Base-by-base conservation (phyloP, 805 yeast species). In the Ogataea minuta region DNA sequence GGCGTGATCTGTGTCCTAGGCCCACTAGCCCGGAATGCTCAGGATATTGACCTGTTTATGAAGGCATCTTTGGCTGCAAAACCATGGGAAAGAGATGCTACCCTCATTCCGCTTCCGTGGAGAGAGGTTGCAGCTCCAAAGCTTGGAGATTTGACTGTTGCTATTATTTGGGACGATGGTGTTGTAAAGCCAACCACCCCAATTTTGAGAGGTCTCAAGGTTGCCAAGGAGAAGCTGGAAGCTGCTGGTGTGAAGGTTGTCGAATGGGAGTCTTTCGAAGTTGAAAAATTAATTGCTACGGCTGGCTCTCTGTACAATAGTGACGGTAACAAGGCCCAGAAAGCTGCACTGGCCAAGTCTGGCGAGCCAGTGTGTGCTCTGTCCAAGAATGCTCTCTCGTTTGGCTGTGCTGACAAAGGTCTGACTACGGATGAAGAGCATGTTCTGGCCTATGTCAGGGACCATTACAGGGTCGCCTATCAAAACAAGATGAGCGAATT, bases 331-430 rank as follows among this genome's bases (percentile, higher is more conserved):
- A 58, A 63, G 39, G 72, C 64, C 37, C 78, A 77, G 47, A 63
- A 68, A 27, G 61, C 63, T 28, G 52, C 70, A 27, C 60, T 84
- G 40, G 63, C 67, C 3, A 66, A 54, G 3, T 76, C 84, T 14
- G 89, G 90, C 27, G 90, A 85, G 54, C 89, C 89, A 19, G 54
- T 79, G 36, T 53, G 60, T 4, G 73, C 75, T 43, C 69, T 81
- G 50, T 73, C 84, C 20, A 68, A 74, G 49, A 71, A 72, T 66
- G 62, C 63, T 28, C 58, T 81, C 46, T 62, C 68, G 29, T 71
- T 68, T 52, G 85, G 85, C 31, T 71, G 71, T 34, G 85, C 84
- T 35, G 68, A 74, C 23, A 61, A 60, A 13, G 68, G 62, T 3
- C 58, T 66, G 36, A 53, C 71, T 12, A 66, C 70, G 9, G 49